Conservation (phyloP, 2,329 filamentous ascomycete species). For the Fusarium sp. region DNA sequence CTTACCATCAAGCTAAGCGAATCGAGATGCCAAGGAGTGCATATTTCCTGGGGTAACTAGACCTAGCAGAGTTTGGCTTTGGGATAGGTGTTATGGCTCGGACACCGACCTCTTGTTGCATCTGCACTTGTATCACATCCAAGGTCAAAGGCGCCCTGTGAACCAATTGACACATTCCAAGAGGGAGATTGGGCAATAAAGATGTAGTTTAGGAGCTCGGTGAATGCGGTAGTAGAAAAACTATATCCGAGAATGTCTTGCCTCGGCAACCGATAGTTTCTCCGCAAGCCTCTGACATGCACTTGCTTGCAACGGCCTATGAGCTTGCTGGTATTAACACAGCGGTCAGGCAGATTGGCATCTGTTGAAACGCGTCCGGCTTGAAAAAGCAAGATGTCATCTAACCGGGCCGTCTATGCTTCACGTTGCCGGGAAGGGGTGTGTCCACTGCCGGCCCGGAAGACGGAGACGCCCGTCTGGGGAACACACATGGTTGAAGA, state of each 20-base stretch:
- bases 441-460: slow-evolving; percentile 17
- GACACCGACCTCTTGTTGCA: not conserved
- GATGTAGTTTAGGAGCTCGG: not conserved
- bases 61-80: not conserved
- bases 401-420: slow-evolving; percentile 22
- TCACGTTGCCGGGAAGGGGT: slow-evolving; percentile 4
- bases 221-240: not conserved
- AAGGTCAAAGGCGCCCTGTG: not conserved
- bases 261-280: slow-evolving; percentile 8
- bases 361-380: slow-evolving; percentile 3
- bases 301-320: not conserved
- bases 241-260: slow-evolving; percentile 4
- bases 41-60: not conserved
- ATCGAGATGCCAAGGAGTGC: not conserved
- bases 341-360: not conserved
- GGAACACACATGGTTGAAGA: not conserved
- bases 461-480: slow-evolving; percentile 9
- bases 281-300: not conserved
- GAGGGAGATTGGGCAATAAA: not conserved
- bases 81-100: not conserved
- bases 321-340: not conserved
- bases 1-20: not conserved
- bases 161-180: not conserved
- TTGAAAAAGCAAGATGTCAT: slow-evolving; percentile 5
- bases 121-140: not conserved